Percentiles rank a stretch among this genome's conserved stretches.
phyloP scores from a whole-genome alignment of 2,329 filamentous ascomycete species.

The Trichoderma arundinaceum region DNA sequence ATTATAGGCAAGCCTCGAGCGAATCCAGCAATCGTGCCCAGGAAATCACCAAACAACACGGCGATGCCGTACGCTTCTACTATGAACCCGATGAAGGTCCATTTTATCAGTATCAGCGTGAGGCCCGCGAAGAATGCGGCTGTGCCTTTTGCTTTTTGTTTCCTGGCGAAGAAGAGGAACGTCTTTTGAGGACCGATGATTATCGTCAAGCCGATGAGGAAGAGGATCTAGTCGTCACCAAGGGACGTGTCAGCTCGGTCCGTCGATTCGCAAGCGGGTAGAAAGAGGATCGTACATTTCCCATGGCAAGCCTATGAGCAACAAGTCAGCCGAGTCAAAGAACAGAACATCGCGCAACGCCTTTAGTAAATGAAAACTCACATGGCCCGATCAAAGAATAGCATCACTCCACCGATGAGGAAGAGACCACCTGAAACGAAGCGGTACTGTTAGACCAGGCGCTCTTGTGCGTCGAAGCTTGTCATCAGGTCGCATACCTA shows the following conservation, averaged over 20 bases:
- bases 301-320: constrained; percentile 82
- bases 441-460: constrained; percentile 25
- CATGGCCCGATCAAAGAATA: constrained; percentile 98
- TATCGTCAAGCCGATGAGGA: constrained; percentile 93
- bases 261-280: constrained; percentile 29
- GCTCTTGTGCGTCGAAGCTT: constrained; percentile 35
- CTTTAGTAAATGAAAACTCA: constrained; percentile 50
- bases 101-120: constrained; percentile 81
- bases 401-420: constrained; percentile 87
- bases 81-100: constrained; percentile 88
- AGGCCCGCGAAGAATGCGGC: constrained; percentile 86
- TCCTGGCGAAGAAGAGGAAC: constrained; percentile 89
- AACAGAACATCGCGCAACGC: not conserved
- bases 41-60: constrained; percentile 93
- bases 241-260: constrained; percentile 32
- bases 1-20: constrained; percentile 83
- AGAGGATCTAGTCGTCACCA: constrained; percentile 74
- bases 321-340: not conserved
- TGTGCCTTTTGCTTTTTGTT: constrained; percentile 90
- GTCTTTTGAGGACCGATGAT: constrained; percentile 95
- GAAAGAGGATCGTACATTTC: constrained; percentile 69
- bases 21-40: constrained; percentile 89
- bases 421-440: constrained; percentile 79
- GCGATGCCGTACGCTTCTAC: constrained; percentile 93
- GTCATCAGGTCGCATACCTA: constrained; percentile 59